Evolutionary conservation across 176 grass and related monocot genomes (phyloP), one percentile per base, ranked within the genome.

Genomic region (Hsuehochloa calcarea): DNA sequence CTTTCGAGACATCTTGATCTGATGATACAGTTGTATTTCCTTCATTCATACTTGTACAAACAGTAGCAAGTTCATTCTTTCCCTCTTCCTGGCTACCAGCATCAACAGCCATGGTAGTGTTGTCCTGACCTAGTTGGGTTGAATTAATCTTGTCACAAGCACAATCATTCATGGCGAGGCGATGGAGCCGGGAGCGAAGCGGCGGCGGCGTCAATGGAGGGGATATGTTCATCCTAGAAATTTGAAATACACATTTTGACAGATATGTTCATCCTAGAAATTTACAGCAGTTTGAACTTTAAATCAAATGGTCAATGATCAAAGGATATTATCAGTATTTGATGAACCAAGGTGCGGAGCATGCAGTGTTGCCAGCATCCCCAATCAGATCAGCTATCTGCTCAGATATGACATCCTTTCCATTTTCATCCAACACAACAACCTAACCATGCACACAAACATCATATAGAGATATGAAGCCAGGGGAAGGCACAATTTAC

Each of bases 381-480:
- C 96, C 91, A 71, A 98, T 60, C 72, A 98, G 78, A 88, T 95
- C 89, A 81, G 93, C 93, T 85, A 98, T 86, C 79, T 98, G 83
- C 72, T 98, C 96, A 46, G 96, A 95, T 47, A 81, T 51, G 68
- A 92, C 79, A 82, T 92, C 91, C 89, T 81, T 85, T 29, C 93
- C 93, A 5, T 95, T 93, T 77, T 95, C 93, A 78, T 98, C 93
- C 74, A 94, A 80, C 81, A 94, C 82, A 81, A 98, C 85, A 31
- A 95, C 90, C 93, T 98, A 85, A 78, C 35, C 34, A 74, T 59
- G 61, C 44, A 69, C 4, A 75, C 47, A 16, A 70, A 80, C 29
- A 66, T 87, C 60, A 86, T 56, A 44, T 62, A 41, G 35, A 31
- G 37, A 55, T 6, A 51, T 45, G 13, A 65, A 37, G 13, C 27